These are phyloP conservation scores for Ascochyta viciae-villosae DNA, from an alignment of 2,329 filamentous ascomycete genomes.

Conservation along the genomic window DNA sequence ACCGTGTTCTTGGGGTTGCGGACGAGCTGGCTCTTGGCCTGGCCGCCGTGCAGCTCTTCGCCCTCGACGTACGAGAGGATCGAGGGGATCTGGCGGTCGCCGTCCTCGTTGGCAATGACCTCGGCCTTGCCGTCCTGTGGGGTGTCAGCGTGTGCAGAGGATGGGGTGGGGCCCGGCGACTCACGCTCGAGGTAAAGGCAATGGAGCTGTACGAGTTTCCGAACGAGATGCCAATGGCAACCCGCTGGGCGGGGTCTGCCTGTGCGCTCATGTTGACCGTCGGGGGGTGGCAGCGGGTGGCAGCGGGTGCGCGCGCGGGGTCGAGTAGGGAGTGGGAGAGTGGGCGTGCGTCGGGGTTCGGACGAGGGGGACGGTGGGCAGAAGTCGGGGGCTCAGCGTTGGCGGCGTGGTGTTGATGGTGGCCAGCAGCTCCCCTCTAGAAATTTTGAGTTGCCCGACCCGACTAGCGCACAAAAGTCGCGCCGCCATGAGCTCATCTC, in stretches of 20 bases:
- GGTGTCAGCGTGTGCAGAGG: constrained; percentile 15
- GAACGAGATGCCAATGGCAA: constrained; percentile 94
- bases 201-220: constrained; percentile 99
- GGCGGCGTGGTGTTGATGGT: constrained; percentile 7
- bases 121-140: constrained; percentile 86
- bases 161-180: constrained; percentile 17
- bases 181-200: constrained; percentile 76
- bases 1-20: constrained; percentile 93
- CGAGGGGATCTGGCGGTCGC: constrained; percentile 97
- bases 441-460: background rate
- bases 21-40: constrained; percentile 92
- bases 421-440: background rate
- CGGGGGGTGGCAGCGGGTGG: too few relatives aligned
- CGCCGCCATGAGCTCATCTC: background rate
- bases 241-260: constrained; percentile 60
- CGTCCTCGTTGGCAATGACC: constrained; percentile 98
- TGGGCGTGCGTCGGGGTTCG: background rate
- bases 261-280: constrained; percentile 57
- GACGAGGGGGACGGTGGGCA: background rate
- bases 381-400: constrained; percentile 7
- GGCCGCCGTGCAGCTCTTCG: constrained; percentile 94
- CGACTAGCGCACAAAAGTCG: background rate
- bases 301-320: too few relatives aligned
- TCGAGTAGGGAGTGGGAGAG: background rate
- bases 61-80: constrained; percentile 93